Percentiles rank a stretch among this genome's conserved stretches.
phyloP scores from a whole-genome alignment of 2,329 filamentous ascomycete genomes.

The Aspergillus sp. region DNA sequence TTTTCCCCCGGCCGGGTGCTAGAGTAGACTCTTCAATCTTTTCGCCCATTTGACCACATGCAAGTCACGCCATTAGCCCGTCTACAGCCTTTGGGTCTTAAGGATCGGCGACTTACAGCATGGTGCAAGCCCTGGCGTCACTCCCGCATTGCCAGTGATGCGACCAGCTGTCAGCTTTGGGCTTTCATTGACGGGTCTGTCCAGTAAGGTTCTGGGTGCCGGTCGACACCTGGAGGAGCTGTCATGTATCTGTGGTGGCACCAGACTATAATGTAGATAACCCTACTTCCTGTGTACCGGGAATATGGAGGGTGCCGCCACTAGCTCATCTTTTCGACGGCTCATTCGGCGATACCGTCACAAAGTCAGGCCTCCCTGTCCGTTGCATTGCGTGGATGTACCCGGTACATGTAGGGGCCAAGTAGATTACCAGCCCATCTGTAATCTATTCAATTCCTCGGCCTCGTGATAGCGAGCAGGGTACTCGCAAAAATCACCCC shows the following conservation, averaged over 20 bases:
- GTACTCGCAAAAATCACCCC: no score
- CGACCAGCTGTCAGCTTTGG: slow-evolving; percentile 7
- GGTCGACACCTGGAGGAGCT: slow-evolving; percentile 7
- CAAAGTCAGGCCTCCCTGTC: neutral
- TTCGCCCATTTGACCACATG: neutral
- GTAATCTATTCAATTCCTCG: neutral
- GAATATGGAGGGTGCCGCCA: neutral
- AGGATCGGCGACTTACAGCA: slow-evolving; percentile 11
- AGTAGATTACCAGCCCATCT: neutral
- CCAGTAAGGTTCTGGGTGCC: slow-evolving; percentile 12
- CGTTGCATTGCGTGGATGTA: neutral
- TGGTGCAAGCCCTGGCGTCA: slow-evolving; percentile 13
- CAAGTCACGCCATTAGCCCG: neutral
- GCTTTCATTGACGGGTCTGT: slow-evolving; percentile 12
- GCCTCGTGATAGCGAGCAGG: no score
- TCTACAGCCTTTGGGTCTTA: neutral
- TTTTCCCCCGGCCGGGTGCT: neutral
- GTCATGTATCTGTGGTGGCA: slow-evolving; percentile 12
- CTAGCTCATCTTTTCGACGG: neutral
- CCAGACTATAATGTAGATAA: slow-evolving; percentile 11
- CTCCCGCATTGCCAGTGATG: slow-evolving; percentile 12
- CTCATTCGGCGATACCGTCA: neutral
- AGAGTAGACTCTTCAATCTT: neutral
- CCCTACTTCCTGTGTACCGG: neutral
- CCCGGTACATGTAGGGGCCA: neutral